Conservation (phyloP, 2,329 filamentous ascomycete genomes). For the Nemania bipapillata region DNA sequence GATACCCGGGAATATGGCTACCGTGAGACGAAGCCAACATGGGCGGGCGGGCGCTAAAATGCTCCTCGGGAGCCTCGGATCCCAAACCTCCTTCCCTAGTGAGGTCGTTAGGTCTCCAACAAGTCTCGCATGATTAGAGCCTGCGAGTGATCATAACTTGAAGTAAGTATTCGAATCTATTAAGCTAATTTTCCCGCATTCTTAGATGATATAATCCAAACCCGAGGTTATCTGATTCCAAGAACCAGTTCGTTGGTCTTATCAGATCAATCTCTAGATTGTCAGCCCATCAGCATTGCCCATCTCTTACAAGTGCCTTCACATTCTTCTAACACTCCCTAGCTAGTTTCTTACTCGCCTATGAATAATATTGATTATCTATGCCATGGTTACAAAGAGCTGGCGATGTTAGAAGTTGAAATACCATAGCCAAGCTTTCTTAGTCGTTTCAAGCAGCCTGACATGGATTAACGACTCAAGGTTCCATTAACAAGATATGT, state of each 20-base stretch:
- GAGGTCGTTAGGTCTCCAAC: background rate
- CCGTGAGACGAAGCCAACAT: constrained; percentile 23
- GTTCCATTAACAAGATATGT: background rate
- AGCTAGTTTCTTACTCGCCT: background rate
- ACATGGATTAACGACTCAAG: background rate
- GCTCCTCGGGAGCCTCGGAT: constrained; percentile 28
- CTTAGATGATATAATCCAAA: background rate
- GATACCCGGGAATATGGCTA: constrained; percentile 34
- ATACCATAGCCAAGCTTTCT: background rate
- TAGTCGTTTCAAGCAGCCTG: background rate
- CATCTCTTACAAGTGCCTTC: too few species aligned
- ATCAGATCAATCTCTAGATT: background rate
- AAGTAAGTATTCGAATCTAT: background rate
- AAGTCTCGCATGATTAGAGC: constrained; percentile 6
- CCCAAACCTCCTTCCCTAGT: constrained; percentile 1
- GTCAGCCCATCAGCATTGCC: background rate
- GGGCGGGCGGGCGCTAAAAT: constrained; percentile 20
- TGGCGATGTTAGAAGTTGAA: background rate
- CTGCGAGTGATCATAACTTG: too few species aligned
- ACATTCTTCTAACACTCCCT: too few species aligned
- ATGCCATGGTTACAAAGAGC: background rate
- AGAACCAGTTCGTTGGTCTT: background rate
- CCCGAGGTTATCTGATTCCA: background rate
- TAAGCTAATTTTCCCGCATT: background rate
- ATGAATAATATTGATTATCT: background rate